Percentiles rank a stretch among this genome's conserved stretches.
These are phyloP conservation scores for Alternaria brassicae DNA, from an alignment of 2,329 filamentous ascomycete genomes.

Conservation along the genomic window DNA sequence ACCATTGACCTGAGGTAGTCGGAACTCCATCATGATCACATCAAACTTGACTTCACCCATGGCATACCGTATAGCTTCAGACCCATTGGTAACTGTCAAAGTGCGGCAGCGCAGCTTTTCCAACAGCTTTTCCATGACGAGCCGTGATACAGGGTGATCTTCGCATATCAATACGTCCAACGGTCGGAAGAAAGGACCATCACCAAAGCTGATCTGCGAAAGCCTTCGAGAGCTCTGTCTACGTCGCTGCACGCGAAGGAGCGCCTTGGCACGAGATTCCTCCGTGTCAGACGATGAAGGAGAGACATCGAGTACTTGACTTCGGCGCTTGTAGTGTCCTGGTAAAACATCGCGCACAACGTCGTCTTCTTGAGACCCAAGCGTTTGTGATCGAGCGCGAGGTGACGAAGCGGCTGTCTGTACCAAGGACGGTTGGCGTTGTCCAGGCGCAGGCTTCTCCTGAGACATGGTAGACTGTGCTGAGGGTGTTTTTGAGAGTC, in stretches of 20 bases:
- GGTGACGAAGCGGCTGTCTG: conserved; percentile 56
- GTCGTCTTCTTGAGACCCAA: conserved; percentile 93
- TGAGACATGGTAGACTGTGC: conserved; percentile 55
- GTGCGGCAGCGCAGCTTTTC: conserved; percentile 95
- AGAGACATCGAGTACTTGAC: conserved; percentile 94
- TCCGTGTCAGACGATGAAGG: conserved; percentile 98
- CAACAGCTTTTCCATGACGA: conserved; percentile 98
- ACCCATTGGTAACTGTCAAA: conserved; percentile 87
- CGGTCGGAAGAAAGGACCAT: conserved; percentile 85
- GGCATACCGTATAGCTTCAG: conserved; percentile 90
- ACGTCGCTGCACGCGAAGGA: conserved; percentile 89
- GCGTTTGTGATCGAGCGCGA: conserved; percentile 83
- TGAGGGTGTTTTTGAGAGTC: conserved; percentile 53
- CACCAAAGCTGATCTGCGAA: conserved; percentile 86
- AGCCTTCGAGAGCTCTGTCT: conserved; percentile 95
- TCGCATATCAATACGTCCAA: conserved; percentile 96
- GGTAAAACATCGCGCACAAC: conserved; percentile 70
- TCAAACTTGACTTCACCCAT: conserved; percentile 99
- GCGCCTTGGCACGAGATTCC: conserved; percentile 86
- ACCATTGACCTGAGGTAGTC: conserved; percentile 91
- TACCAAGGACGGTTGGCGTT: conserved; percentile 41
- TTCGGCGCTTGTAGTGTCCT: conserved; percentile 84
- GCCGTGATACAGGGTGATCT: conserved; percentile 92
- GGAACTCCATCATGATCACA: conserved; percentile 98
- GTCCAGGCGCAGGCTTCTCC: conserved; percentile 48